A percentile compares a stretch with the other conserved stretches of the same genome.
Conservation (phyloP, 2,329 filamentous ascomycete species). For the Taxawa tesnikishii region DNA sequence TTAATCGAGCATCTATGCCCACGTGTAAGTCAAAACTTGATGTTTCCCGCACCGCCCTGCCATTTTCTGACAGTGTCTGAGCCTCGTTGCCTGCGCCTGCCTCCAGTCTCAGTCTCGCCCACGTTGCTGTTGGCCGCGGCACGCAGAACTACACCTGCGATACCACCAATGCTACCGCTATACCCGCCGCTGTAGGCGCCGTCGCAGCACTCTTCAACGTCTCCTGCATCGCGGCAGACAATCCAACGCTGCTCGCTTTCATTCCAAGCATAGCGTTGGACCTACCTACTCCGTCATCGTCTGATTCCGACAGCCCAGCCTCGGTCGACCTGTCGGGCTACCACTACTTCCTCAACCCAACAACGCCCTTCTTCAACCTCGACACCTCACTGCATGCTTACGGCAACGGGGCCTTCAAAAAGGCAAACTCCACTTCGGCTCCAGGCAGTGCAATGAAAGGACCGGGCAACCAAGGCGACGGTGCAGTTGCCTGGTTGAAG, state of each 20-base stretch:
- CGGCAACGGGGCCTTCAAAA: slow-evolving; percentile 53
- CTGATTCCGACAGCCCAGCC: slow-evolving; percentile 34
- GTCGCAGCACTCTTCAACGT: slow-evolving; percentile 79
- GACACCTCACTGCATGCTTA: slow-evolving; percentile 39
- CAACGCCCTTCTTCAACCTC: slow-evolving; percentile 71
- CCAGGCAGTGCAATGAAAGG: slow-evolving; percentile 50
- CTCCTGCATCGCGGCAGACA: slow-evolving; percentile 61
- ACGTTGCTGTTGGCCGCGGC: slow-evolving; percentile 77
- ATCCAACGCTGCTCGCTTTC: slow-evolving; percentile 51
- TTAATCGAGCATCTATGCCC: slow-evolving; percentile 7
- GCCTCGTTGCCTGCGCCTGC: slow-evolving; percentile 47
- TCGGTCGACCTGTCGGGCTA: slow-evolving; percentile 57
- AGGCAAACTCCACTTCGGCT: slow-evolving; percentile 48
- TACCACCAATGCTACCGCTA: slow-evolving; percentile 39
- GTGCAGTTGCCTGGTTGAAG: slow-evolving; percentile 71
- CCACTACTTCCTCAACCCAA: slow-evolving; percentile 65
- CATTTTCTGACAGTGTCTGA: slow-evolving; percentile 8
- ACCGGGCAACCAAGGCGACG: slow-evolving; percentile 43
- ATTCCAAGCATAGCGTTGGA: slow-evolving; percentile 58
- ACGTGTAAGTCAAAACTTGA: slow-evolving; percentile 8
- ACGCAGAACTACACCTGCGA: slow-evolving; percentile 91
- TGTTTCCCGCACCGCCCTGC: neutral
- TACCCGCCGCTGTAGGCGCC: slow-evolving; percentile 58
- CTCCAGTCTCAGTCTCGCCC: slow-evolving; percentile 51
- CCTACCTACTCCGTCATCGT: slow-evolving; percentile 41